Evolutionary conservation across 2,329 filamentous ascomycete genomes (phyloP).

Genomic region (Elsinoe batatas): DNA sequence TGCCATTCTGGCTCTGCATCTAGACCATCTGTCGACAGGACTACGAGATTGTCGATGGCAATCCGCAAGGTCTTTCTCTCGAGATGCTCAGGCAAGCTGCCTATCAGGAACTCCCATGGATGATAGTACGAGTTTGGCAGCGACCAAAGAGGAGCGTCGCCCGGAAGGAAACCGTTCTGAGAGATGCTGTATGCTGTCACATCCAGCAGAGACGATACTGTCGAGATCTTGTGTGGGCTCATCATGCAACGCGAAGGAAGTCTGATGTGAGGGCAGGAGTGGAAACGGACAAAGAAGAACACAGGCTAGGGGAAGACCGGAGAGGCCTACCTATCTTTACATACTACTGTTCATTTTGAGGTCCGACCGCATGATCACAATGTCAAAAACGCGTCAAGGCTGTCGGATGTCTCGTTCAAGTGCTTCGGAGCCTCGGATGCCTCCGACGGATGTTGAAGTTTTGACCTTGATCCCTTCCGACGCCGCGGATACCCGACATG

Average conservation of each 20-base stretch:
- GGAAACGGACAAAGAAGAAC: neutral
- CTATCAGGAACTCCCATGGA: conserved; percentile 77
- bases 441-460: neutral
- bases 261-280: neutral
- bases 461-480: neutral
- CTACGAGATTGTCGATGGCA: neutral
- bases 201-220: conserved; percentile 18
- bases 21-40: neutral
- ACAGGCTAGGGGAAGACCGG: neutral
- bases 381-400: neutral
- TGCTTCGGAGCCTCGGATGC: neutral
- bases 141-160: conserved; percentile 62
- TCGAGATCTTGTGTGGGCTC: conserved; percentile 21
- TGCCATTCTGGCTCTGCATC: conserved; percentile 2
- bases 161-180: conserved; percentile 72
- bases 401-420: neutral
- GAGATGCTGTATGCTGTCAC: conserved; percentile 58
- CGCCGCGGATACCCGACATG: neutral
- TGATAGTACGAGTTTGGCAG: conserved; percentile 87
- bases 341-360: conserved; percentile 7
- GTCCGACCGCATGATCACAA: conserved; percentile 10
- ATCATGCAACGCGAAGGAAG: conserved; percentile 16
- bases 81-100: conserved; percentile 73
- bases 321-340: neutral
- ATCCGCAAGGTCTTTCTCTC: conserved; percentile 41